phyloP scores from a whole-genome alignment of 2,329 filamentous ascomycete species.

The Paracamarosporium sp. region DNA sequence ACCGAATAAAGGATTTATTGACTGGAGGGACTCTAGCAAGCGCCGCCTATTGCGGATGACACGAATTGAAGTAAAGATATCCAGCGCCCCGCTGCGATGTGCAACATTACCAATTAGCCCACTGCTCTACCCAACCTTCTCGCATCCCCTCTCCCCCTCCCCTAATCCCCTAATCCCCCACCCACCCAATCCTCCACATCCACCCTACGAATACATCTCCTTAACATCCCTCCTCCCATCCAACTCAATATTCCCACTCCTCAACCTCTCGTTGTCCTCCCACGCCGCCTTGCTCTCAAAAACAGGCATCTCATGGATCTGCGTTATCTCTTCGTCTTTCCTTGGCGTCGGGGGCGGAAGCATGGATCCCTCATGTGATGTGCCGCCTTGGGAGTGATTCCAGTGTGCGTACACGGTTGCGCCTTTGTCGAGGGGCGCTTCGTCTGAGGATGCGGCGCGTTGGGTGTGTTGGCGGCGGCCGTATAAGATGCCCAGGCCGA shows the following conservation, averaged over 20 bases:
- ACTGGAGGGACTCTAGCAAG: no score
- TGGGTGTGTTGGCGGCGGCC: not conserved
- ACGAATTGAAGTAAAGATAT: no score
- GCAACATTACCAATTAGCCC: no score
- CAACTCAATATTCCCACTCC: no score
- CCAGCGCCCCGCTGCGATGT: no score
- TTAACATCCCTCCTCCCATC: not conserved
- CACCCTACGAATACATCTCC: not conserved
- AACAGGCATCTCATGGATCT: not conserved
- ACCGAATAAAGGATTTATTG: no score
- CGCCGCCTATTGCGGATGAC: no score
- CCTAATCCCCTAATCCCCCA: not conserved
- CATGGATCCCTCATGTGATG: not conserved
- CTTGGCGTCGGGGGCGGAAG: not conserved
- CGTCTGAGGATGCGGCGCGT: not conserved
- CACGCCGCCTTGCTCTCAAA: not conserved
- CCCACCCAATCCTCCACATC: not conserved
- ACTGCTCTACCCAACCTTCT: no score
- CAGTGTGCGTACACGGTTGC: not conserved
- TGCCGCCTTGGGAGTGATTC: not conserved
- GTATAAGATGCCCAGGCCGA: not conserved
- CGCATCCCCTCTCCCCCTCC: not conserved
- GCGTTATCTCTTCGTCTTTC: not conserved
- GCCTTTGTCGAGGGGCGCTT: not conserved
- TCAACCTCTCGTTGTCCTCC: no score